Percentiles rank a stretch among this genome's conserved stretches.
Evolutionary conservation across 495 filamentous ascomycete species (phyloP).

Genomic region (Penicillium cataractarum): DNA sequence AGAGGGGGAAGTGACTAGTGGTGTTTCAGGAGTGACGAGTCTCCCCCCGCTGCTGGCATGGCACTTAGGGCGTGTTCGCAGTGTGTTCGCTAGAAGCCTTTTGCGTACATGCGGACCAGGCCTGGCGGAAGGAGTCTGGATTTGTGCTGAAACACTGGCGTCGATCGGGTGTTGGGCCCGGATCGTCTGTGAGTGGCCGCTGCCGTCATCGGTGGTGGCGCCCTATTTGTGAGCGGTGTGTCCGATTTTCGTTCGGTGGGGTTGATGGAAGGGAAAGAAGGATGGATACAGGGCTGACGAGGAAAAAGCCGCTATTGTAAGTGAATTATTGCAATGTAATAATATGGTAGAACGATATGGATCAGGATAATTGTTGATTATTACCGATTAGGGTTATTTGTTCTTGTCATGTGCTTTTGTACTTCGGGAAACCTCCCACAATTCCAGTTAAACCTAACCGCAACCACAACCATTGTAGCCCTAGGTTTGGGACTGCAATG

Average conservation of each 20-base stretch:
- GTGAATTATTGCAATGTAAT: background rate
- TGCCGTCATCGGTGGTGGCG: slow-evolving; percentile 10
- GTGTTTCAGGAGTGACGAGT: slow-evolving; percentile 4
- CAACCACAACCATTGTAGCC: background rate
- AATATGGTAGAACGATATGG: background rate
- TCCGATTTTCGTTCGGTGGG: background rate
- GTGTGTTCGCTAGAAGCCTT: background rate
- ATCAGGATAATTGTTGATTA: too few species aligned
- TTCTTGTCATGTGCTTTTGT: background rate
- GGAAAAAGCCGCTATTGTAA: too few species aligned
- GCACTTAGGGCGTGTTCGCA: background rate
- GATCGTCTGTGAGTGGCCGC: slow-evolving; percentile 12
- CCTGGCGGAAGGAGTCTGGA: slow-evolving; percentile 1
- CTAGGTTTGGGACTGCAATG: background rate
- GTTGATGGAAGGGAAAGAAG: too few species aligned
- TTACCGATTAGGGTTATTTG: slow-evolving; percentile 4
- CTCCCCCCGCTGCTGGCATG: background rate
- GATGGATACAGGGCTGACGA: too few species aligned
- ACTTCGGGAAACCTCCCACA: slow-evolving; percentile 1
- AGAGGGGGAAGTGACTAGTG: background rate
- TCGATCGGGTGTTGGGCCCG: slow-evolving; percentile 12
- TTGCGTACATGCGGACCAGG: background rate
- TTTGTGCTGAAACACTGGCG: slow-evolving; percentile 11
- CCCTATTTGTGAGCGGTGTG: background rate
- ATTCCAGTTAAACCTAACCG: background rate